Evolutionary conservation across 345 rosid genomes (phyloP).

Genomic region (Ceriops tagal): DNA sequence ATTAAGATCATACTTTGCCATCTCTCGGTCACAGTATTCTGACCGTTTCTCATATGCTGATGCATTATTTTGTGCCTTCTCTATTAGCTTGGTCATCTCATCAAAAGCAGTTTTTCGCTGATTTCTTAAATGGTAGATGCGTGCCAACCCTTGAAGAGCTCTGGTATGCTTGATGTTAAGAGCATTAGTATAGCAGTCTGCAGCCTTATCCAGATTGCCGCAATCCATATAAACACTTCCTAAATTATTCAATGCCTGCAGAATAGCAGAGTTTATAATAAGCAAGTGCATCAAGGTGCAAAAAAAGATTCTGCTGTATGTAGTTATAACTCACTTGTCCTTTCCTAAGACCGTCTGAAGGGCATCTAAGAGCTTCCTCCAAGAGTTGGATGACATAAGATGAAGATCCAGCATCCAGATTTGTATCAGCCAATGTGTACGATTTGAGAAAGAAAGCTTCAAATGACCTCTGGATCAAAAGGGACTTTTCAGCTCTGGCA

Average conservation of each 20-base stretch:
- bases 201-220: slow-evolving; percentile 70
- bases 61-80: slow-evolving; percentile 61
- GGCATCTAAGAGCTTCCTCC: slow-evolving; percentile 90
- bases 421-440: slow-evolving; percentile 72
- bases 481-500: slow-evolving; percentile 67
- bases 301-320: not conserved
- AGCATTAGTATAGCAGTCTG: slow-evolving; percentile 71
- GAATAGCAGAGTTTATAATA: not conserved
- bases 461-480: slow-evolving; percentile 68
- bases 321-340: slow-evolving; percentile 66
- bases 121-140: slow-evolving; percentile 60
- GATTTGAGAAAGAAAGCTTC: slow-evolving; percentile 96
- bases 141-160: slow-evolving; percentile 97
- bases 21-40: slow-evolving; percentile 81
- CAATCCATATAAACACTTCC: slow-evolving; percentile 82
- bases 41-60: slow-evolving; percentile 93
- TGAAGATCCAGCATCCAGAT: slow-evolving; percentile 54
- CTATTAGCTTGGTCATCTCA: slow-evolving; percentile 90
- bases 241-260: slow-evolving; percentile 87
- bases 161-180: slow-evolving; percentile 84
- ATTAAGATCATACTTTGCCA: slow-evolving; percentile 72
- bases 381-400: slow-evolving; percentile 65
- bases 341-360: slow-evolving; percentile 93
- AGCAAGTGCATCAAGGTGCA: too few relatives aligned
- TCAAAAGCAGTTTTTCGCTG: slow-evolving; percentile 72